Evolutionary conservation across 1,139 yeast species (phyloP).

Genomic region (Yamadazyma triangularis): DNA sequence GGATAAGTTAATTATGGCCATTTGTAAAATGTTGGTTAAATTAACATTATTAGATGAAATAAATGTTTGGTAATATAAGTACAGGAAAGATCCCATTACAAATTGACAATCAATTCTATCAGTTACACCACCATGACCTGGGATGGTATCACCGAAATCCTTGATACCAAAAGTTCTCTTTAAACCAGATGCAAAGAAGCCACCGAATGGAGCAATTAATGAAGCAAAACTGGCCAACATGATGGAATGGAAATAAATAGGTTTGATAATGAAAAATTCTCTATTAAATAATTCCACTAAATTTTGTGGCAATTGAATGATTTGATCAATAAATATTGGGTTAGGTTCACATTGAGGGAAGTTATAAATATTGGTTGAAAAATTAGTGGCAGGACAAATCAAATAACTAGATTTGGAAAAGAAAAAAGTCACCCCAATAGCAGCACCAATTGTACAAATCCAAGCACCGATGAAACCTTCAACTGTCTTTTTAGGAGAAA

Average conservation of each 20-base stretch:
- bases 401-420: conserved; percentile 67
- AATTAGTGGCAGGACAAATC: conserved; percentile 79
- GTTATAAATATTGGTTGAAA: conserved; percentile 50
- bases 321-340: conserved; percentile 80
- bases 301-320: conserved; percentile 69
- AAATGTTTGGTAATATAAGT: conserved; percentile 88
- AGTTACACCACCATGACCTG: conserved; percentile 96
- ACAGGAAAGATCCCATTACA: conserved; percentile 93
- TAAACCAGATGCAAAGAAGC: conserved; percentile 94
- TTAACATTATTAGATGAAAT: conserved; percentile 69
- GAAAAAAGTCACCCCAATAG: conserved; percentile 59
- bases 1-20: conserved; percentile 68
- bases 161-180: conserved; percentile 93
- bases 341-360: conserved; percentile 70
- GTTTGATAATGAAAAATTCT: conserved; percentile 55
- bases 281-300: conserved; percentile 41
- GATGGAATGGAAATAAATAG: conserved; percentile 85
- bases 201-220: conserved; percentile 97
- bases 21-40: conserved; percentile 69
- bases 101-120: conserved; percentile 98
- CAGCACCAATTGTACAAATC: conserved; percentile 83
- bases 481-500: conserved; percentile 94
- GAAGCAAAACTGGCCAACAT: conserved; percentile 93
- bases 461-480: conserved; percentile 99
- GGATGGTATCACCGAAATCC: conserved; percentile 34